A percentile compares a stretch with the other conserved stretches of the same genome.
Conservation (phyloP, 306 rosid species). For the Sindora glabra region DNA sequence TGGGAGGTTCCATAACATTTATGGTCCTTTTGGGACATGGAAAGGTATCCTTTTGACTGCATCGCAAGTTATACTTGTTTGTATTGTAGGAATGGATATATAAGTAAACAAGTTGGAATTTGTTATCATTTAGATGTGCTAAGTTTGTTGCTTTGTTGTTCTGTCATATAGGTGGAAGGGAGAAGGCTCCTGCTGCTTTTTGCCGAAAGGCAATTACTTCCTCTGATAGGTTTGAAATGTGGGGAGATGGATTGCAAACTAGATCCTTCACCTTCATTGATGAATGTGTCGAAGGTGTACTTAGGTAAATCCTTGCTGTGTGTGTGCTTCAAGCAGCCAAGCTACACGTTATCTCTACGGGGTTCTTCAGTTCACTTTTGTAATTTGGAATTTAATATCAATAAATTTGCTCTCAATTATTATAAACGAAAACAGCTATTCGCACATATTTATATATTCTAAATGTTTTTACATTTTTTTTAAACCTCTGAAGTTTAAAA, state of each 20-base stretch:
- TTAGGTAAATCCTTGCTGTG: conserved; percentile 46
- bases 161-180: conserved; percentile 77
- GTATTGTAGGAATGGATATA: not conserved
- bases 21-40: conserved; percentile 99
- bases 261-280: conserved; percentile 97
- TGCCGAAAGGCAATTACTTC: conserved; percentile 79
- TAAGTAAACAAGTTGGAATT: not conserved
- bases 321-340: not conserved
- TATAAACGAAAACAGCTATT: not conserved
- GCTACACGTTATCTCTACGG: not conserved
- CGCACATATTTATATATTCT: not conserved
- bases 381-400: not conserved
- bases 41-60: conserved; percentile 48
- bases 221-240: conserved; percentile 86
- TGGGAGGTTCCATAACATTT: conserved; percentile 96
- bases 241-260: conserved; percentile 99
- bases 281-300: conserved; percentile 98
- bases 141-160: conserved; percentile 13
- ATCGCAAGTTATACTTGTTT: not conserved
- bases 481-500: not conserved
- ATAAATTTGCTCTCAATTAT: not conserved
- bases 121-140: conserved; percentile 4
- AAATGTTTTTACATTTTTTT: not conserved
- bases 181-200: conserved; percentile 99
- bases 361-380: not conserved